Evolutionary conservation across 306 rosid species (phyloP), one percentile per base, ranked within the genome.

Genomic region (Amphicarpaea edgeworthii): DNA sequence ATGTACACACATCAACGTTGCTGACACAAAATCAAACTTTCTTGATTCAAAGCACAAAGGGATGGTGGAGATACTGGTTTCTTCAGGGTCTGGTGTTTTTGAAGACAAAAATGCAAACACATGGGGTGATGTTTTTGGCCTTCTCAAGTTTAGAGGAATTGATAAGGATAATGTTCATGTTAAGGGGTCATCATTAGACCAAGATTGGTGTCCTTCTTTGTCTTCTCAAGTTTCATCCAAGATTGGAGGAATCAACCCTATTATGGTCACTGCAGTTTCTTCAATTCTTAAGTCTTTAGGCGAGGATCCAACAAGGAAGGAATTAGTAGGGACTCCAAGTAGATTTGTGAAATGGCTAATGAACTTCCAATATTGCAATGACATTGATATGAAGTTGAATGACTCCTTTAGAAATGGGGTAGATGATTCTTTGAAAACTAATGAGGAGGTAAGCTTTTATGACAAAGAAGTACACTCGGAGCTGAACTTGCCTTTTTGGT

Each of bases 271-370:
- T 58, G 40, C 38, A 4, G 20, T 58, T 0, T 26, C 64, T 58
- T 58, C 64, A 58, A 58, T 58, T 58, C 38, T 58, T 6, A 14
- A 26, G n/a, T 58, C 64, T 26, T 26, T 58, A 2, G 64, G 64
- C 26, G 64, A 58, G 19, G 40, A 58, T 58, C 38, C 64, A 1
- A 58, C 64, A 5, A 58, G 40, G 40, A 14, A 58, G 64, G 64
- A 26, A 11, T 14, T 58, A 3, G 19, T 58, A 45, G 97, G 87
- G 73, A 91, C 93, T 61, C 95, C 97, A 46, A 64, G 70, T 40
- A 86, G 89, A 23, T 91, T 86, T 41, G 90, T 89, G 61, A 78
- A 71, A 61, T 91, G 95, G 97, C 43, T 85, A 30, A 83, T 87
- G 88, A 86, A 78, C 79, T 91, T 89, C 75, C 91, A 83, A 67